Evolutionary conservation across 2,329 filamentous ascomycete species (phyloP), one percentile per base, ranked within the genome.

Genomic region (Cercospora sp.): DNA sequence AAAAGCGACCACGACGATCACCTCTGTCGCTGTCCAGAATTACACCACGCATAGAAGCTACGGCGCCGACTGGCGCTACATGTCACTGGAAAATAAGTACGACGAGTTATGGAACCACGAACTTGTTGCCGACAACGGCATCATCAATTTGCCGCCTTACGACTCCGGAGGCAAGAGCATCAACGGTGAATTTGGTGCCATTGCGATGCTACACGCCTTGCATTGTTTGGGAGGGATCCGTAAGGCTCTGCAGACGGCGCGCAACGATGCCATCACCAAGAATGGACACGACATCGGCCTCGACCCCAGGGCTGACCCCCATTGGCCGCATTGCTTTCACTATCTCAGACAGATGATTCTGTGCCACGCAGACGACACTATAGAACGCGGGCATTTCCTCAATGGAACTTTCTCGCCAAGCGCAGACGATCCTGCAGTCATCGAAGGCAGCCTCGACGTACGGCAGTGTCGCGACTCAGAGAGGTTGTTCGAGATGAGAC

Each of bases 281-380:
- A 26, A 63, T 36, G 60, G 60, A 53, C 60, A 67, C 40, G 40
- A 64, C n/a, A 64, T 67, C 18, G 65, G 65, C 9, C 42, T 59
- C 18, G 60, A 67, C n/a, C 36, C 40, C 6, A 16, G 59, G 45
- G 53, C 55, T 42, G 65, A 67, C 51, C 60, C 65, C 36, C 65
- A 67, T 53, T 67, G 65, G 65, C 65, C 65, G 20, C 65, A 67
- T 13, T 67, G 65, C 48, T 26, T 67, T 16, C 57, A 64, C 12
- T 67, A 67, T 31, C 40, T 67, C 13, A 5, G 65, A 4, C 33
- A 64, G 28, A n/a, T 58, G 13, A 67, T 67, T 16, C 36, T 67
- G 51, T 67, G 65, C 20, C 60, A 63, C 20, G 65, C 65, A 10
- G 65, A 67, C 30, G 65, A 67, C 31, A 67, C 65, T 3, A 63